Evolutionary conservation across 2,329 filamentous ascomycete species (phyloP), one percentile per base, ranked within the genome.

Genomic region (Fusarium drepaniforme): DNA sequence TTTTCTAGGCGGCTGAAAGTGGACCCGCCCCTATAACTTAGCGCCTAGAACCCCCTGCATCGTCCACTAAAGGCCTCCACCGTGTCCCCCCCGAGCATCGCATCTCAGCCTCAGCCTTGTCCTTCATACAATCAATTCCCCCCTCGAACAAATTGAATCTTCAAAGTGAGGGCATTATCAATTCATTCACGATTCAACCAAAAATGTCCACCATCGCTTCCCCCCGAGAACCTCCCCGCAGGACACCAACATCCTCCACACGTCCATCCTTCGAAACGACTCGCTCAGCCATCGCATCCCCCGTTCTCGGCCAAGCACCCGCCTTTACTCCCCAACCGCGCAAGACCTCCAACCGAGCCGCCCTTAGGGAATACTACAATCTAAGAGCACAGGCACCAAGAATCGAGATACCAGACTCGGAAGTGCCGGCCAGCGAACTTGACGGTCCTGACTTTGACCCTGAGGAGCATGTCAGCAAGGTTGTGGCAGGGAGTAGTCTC

Each of bases 341-440:
- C 67, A 88, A 86, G 74, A 87, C 88, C 66, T 85, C 93, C 72
- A 97, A 97, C 84, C 93, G 96, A 75, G 91, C 93, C 66, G 96
- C 96, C 8, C 89, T 98, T 23, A 93, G 97, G 78, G 95, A 98
- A 81, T 98, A 98, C 87, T 98, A 98, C 85, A 97, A 97, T 81
- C 89, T 98, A 60, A 46, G 83, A 80, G 75, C 88, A 81, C 18
- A 83, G 72, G 33, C 83, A 84, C 77, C 83, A 28, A 79, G 85
- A 83, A 79, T 90, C 83, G 73, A 87, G 83, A 74, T 83, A 75
- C 80, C 82, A 42, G 82, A 85, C 64, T 89, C 88, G 23, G 91
- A 93, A 73, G 90, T 93, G 21, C 88, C 90, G 5, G 81, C 89
- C 33, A 89, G 90, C 64, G 94, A 97, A 80, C 89, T 98, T 66